Base-by-base conservation (phyloP, 192 early-diverging fungal genomes). In the Phlyctochytrium bullatum region DNA sequence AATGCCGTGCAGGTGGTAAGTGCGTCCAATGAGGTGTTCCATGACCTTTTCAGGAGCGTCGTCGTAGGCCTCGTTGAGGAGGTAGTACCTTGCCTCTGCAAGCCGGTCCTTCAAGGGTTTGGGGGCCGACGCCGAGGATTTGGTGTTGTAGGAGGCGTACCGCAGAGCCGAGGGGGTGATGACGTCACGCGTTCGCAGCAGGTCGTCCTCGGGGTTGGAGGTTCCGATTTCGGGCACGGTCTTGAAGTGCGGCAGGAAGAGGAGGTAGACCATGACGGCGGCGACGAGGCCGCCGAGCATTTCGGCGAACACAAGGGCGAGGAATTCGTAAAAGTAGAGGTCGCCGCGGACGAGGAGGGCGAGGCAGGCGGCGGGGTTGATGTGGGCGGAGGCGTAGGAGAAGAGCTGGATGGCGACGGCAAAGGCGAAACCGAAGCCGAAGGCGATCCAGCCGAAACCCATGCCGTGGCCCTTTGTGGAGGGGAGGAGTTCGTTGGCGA, bases 401-500 rank as follows among this genome's bases (percentile, higher is more conserved):
- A 75, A 75, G n/a, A 75, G 69, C 16, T n/a, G 28, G 58, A 73
- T 73, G 2, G 64, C 53, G 61, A 65, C 40, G 20, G 66, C 62
- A 61, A 74, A 64, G 23, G 67, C 34, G 59, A 74, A 60, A 29
- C 67, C 67, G 28, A 68, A 74, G 10, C 65, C 64, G 52, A 74
- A 59, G 1, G 67, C 47, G 31, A 75, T 54, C 28, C 29, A 69
- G 3, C 68, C 68, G 40, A 70, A 75, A 4, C 73, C 73, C 66
- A 70, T 60, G 3, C 31, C 52, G 31, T 75, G 73, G 31, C 73
- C 73, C 47, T 75, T 75, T 10, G 73, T 75, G 14, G 20, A 27
- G 1, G 73, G 58, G 56, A 75, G 61, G 3, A 71, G 32, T 34
- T 69, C 73, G 50, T 75, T 75, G 35, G 73, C 73, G 52, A 75